A percentile compares a stretch with the other conserved stretches of the same genome.
Conservation (phyloP, 306 rosid species). For the Prinsepia uniflora region DNA sequence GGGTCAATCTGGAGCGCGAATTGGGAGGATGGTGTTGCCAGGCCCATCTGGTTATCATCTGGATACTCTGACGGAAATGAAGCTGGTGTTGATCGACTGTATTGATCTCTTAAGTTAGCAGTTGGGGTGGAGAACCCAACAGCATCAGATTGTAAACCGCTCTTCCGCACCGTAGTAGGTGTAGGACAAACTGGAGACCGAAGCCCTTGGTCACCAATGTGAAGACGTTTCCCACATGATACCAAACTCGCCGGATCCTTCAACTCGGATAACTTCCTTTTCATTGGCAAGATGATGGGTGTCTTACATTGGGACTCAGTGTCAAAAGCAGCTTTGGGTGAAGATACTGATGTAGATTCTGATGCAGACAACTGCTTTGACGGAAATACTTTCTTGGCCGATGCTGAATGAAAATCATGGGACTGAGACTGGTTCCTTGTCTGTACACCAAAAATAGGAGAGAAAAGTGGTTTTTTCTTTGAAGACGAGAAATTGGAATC, state of each 20-base stretch:
- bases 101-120: slow-evolving; percentile 48
- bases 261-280: slow-evolving; percentile 65
- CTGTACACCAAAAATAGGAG: slow-evolving; percentile 61
- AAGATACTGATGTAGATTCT: slow-evolving; percentile 46
- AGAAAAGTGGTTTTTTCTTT: slow-evolving; percentile 75
- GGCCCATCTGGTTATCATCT: slow-evolving; percentile 64
- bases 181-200: slow-evolving; percentile 70
- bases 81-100: slow-evolving; percentile 36
- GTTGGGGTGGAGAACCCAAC: slow-evolving; percentile 57
- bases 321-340: slow-evolving; percentile 43
- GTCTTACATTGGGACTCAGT: slow-evolving; percentile 69
- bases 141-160: slow-evolving; percentile 45
- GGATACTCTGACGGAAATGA: slow-evolving; percentile 39
- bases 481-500: slow-evolving; percentile 35
- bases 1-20: slow-evolving; percentile 47
- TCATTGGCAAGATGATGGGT: slow-evolving; percentile 59
- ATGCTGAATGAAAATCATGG: slow-evolving; percentile 42
- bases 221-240: slow-evolving; percentile 63
- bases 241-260: slow-evolving; percentile 57
- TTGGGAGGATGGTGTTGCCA: slow-evolving; percentile 56
- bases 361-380: slow-evolving; percentile 47
- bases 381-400: slow-evolving; percentile 37
- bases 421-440: slow-evolving; percentile 44
- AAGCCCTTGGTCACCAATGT: slow-evolving; percentile 66
- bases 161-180: slow-evolving; percentile 50